Evolutionary conservation across 2,329 filamentous ascomycete species (phyloP).

Genomic region (Beauveria caledonica): DNA sequence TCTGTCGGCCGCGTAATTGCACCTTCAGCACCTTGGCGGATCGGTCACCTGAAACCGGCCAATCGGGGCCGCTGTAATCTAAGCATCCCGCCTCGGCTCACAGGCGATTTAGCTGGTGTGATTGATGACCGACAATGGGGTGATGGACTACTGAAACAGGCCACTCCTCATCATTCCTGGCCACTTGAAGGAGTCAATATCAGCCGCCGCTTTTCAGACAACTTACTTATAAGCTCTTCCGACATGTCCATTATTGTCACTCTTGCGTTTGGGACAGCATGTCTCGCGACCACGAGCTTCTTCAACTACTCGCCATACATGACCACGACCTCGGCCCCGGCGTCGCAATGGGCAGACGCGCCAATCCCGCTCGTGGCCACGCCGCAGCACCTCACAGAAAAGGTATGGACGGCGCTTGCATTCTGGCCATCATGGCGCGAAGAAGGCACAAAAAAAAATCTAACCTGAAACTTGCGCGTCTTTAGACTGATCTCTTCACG

Average conservation of each 20-base stretch:
- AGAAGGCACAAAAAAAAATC: too few species aligned
- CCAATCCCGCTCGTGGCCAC: slow-evolving; percentile 47
- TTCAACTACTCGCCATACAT: slow-evolving; percentile 28
- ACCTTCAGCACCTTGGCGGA: too few species aligned
- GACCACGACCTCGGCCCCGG: slow-evolving; percentile 25
- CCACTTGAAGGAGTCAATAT: neutral
- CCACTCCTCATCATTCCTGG: neutral
- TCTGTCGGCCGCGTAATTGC: too few species aligned
- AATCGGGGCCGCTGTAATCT: slow-evolving; percentile 2
- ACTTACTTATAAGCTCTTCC: slow-evolving; percentile 3
- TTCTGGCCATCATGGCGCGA: too few species aligned
- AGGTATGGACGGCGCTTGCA: slow-evolving; percentile 25
- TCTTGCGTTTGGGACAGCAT: slow-evolving; percentile 21
- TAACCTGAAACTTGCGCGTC: neutral
- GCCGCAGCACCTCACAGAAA: slow-evolving; percentile 43
- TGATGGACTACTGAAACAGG: neutral
- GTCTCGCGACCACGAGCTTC: slow-evolving; percentile 24
- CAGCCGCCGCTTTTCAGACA: neutral
- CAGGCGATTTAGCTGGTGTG: neutral
- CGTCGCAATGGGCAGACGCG: slow-evolving; percentile 42
- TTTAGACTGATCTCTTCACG: slow-evolving; percentile 49
- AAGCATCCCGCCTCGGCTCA: neutral
- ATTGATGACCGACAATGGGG: neutral
- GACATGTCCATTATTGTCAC: slow-evolving; percentile 17
- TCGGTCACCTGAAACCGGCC: neutral